Evolutionary conservation across 164 flowering plant species (phyloP).

Genomic region (Echeveria elegans): DNA sequence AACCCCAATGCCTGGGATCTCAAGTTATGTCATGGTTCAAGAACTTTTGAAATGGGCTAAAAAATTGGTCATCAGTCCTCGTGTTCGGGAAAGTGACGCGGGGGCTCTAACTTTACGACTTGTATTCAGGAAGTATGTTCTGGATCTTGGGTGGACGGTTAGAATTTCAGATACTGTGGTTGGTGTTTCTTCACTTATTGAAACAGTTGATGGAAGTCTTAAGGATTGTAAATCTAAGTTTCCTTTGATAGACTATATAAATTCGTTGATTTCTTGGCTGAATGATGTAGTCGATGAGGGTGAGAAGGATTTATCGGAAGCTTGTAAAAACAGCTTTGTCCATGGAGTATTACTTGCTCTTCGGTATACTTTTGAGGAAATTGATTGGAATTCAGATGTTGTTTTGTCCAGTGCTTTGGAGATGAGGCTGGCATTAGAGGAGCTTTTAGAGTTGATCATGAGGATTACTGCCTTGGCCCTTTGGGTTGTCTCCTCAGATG

Average conservation of each 20-base stretch:
- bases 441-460: slow-evolving; percentile 63
- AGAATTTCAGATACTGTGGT: slow-evolving; percentile 43
- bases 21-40: slow-evolving; percentile 35
- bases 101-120: slow-evolving; percentile 86
- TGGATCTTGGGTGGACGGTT: slow-evolving; percentile 78
- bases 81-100: slow-evolving; percentile 98
- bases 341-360: slow-evolving; percentile 89
- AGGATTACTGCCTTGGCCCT: slow-evolving; percentile 87
- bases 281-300: slow-evolving; percentile 55
- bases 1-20: slow-evolving; percentile 88
- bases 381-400: slow-evolving; percentile 85
- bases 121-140: slow-evolving; percentile 76
- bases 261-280: slow-evolving; percentile 78
- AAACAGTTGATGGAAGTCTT: slow-evolving; percentile 18
- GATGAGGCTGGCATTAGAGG: slow-evolving; percentile 58
- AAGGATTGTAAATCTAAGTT: slow-evolving; percentile 17
- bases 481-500: slow-evolving; percentile 97
- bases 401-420: slow-evolving; percentile 34
- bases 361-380: slow-evolving; percentile 89
- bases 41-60: slow-evolving; percentile 75
- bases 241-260: slow-evolving; percentile 59
- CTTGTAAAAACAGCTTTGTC: slow-evolving; percentile 91
- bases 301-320: slow-evolving; percentile 82
- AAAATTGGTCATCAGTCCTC: slow-evolving; percentile 78
- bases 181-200: slow-evolving; percentile 21